Conservation (phyloP, 2,329 filamentous ascomycete genomes). For the Chaetomiaceae sp. region DNA sequence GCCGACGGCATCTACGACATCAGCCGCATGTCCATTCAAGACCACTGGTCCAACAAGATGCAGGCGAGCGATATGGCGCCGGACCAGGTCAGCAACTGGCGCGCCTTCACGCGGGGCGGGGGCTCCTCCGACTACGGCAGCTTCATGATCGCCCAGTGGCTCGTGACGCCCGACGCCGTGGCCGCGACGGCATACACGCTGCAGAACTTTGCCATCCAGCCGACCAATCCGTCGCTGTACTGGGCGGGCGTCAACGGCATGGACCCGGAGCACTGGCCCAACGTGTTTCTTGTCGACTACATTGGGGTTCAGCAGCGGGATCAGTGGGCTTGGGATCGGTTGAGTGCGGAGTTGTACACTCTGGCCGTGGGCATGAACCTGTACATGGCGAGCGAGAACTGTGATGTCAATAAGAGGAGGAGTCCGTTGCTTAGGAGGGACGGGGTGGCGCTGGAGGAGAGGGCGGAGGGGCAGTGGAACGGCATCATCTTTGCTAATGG, state of each 20-base stretch:
- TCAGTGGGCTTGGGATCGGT: constrained; percentile 27
- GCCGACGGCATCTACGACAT: constrained; percentile 31
- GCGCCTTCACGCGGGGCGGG: constrained; percentile 18
- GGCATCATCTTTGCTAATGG: constrained; percentile 33
- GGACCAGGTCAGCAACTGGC: constrained; percentile 21
- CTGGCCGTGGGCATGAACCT: constrained; percentile 31
- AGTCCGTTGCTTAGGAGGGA: constrained; percentile 25
- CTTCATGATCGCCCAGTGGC: constrained; percentile 33
- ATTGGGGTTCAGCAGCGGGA: constrained; percentile 30
- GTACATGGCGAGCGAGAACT: constrained; percentile 35
- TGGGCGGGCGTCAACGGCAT: constrained; percentile 29
- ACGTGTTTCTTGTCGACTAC: constrained; percentile 32
- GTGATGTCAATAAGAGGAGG: constrained; percentile 24
- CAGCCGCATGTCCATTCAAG: constrained; percentile 24
- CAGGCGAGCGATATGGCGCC: constrained; percentile 16
- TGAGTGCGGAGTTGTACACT: constrained; percentile 33
- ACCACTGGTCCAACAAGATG: constrained; percentile 31
- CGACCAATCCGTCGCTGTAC: constrained; percentile 35
- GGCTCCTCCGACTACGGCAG: constrained; percentile 15
- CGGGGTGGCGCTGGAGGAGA: not conserved
- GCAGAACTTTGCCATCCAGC: constrained; percentile 31
- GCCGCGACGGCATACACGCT: constrained; percentile 26
- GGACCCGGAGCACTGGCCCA: constrained; percentile 28
- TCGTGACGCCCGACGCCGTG: constrained; percentile 29
- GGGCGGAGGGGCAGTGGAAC: constrained; percentile 23